Evolutionary conservation across 805 yeast species (phyloP).

Genomic region (Ogataea sp.): DNA sequence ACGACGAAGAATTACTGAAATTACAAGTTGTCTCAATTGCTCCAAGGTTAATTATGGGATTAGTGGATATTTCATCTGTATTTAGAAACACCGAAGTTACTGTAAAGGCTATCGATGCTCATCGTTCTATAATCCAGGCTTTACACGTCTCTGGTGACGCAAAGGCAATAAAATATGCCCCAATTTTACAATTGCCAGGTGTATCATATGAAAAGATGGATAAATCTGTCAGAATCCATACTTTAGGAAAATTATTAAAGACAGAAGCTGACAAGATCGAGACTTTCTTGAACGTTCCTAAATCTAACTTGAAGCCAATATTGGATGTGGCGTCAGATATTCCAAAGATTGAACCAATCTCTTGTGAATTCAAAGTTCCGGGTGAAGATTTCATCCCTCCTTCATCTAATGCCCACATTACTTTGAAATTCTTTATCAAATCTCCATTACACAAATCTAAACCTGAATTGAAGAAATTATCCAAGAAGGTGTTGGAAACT

Average conservation of each 20-base stretch:
- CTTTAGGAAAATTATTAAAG: conserved; percentile 64
- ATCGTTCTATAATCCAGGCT: conserved; percentile 71
- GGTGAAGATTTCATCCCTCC: conserved; percentile 76
- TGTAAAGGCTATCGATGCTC: conserved; percentile 51
- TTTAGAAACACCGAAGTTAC: conserved; percentile 71
- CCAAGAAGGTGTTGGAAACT: conserved; percentile 22
- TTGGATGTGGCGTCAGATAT: conserved; percentile 53
- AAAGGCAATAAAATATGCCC: conserved; percentile 40
- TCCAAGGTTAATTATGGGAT: conserved; percentile 59
- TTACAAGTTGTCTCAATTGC: conserved; percentile 53
- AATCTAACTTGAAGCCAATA: conserved; percentile 33
- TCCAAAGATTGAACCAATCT: conserved; percentile 61
- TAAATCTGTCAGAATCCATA: conserved; percentile 42
- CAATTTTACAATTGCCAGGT: conserved; percentile 75
- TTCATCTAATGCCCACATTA: conserved; percentile 64
- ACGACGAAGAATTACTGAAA: conserved; percentile 31
- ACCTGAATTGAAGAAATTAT: conserved; percentile 34
- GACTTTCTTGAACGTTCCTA: conserved; percentile 40
- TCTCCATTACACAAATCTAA: conserved; percentile 63
- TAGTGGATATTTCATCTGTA: conserved; percentile 72
- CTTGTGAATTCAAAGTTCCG: conserved; percentile 74
- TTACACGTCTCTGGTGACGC: conserved; percentile 35
- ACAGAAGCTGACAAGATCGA: conserved; percentile 47
- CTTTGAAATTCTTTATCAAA: conserved; percentile 64
- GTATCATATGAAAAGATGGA: conserved; percentile 45